Conservation (phyloP, 2,329 filamentous ascomycete genomes). For the Alternaria triticina region DNA sequence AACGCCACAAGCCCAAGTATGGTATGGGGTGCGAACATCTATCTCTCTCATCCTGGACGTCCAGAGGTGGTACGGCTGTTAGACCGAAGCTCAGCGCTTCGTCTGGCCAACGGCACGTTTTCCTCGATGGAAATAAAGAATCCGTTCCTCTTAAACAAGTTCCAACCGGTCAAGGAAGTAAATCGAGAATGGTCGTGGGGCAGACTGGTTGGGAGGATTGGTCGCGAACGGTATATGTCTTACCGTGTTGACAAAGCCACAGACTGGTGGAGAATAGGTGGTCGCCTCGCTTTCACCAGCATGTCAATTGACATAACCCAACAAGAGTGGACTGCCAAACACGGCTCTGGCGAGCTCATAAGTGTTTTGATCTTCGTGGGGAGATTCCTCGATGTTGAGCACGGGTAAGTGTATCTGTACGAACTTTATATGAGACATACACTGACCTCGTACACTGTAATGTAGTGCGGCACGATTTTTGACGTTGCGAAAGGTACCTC, state of each 20-base stretch:
- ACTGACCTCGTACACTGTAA: neutral
- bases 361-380: constrained; percentile 17
- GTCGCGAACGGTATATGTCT: constrained; percentile 1
- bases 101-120: neutral
- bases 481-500: constrained; percentile 6
- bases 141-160: constrained; percentile 3
- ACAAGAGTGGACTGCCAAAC: constrained; percentile 11
- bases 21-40: constrained; percentile 16
- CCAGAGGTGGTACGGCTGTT: neutral
- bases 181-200: constrained; percentile 6
- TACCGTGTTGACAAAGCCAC: neutral
- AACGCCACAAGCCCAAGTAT: constrained; percentile 1
- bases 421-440: neutral
- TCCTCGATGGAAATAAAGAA: neutral
- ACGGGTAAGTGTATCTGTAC: neutral
- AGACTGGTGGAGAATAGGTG: constrained; percentile 11
- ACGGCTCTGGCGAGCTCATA: constrained; percentile 11
- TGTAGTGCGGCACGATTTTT: constrained; percentile 10
- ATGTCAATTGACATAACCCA: constrained; percentile 10
- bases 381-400: constrained; percentile 2
- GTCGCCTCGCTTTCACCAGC: constrained; percentile 7
- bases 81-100: neutral
- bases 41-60: neutral
- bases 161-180: neutral
- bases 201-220: constrained; percentile 1